Evolutionary conservation across 2,329 filamentous ascomycete genomes (phyloP), one percentile per base, ranked within the genome.

Genomic region (Colletotrichum shisoi): DNA sequence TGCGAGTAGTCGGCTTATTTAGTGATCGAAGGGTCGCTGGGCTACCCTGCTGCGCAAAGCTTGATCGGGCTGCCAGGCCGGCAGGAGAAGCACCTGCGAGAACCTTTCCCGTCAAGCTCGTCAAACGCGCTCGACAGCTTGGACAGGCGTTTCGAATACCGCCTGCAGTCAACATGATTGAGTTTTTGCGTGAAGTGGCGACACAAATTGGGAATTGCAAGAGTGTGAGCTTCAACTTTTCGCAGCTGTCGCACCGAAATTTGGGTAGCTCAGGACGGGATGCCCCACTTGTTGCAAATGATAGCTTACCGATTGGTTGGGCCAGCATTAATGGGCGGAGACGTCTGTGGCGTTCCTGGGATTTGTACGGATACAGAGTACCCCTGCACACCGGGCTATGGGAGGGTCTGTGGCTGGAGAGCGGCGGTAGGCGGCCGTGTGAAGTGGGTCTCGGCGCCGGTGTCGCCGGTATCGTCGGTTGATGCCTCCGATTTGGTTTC

Each of bases 111-210:
- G 67, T 40, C 24, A 60, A 67, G 40, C 48, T 51, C 46, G 46
- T 21, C 19, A 67, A 17, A 2, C 59, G 67, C 44, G 69, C 62
- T 24, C 67, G 48, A 44, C 67, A 70, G 60, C 53, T 61, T 1
- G 67, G 69, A 7, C 69, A 69, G 15, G 58, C 62, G 17, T 63
- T 69, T 24, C 61, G 54, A 4, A 70, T 57, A 37, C 69, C 62
- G 24, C 67, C 60, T 24, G 67, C 67, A 37, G 66, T 62, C 45
- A 68, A 58, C 66, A 68, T 68, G 44, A 56, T 61, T 62, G 52
- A 34, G 6, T 24, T 62, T 42, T 19, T 37, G 34, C 57, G 42
- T 37, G 21, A 34, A 59, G 48, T 42, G 24, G 39, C 58, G n/a
- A 45, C 37, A 44, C 13, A 19, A 24, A 34, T 2, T 34, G 46